A percentile compares a stretch with the other conserved stretches of the same genome.
These are phyloP conservation scores for Macrotyloma uniflorum DNA, from an alignment of 306 rosid genomes.

Conservation along the genomic window DNA sequence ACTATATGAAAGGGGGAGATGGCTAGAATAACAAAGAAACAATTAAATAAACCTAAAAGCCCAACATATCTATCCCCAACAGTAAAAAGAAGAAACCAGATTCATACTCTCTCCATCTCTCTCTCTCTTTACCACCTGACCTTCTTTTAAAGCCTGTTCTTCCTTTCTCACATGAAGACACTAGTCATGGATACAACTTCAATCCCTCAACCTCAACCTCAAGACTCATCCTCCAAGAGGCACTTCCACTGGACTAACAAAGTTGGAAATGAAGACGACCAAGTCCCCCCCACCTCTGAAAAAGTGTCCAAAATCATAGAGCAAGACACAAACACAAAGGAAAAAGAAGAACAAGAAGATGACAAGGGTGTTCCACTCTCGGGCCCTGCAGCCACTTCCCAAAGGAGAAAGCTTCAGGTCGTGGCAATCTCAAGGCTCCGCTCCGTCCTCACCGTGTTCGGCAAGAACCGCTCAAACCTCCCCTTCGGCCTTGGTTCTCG, in stretches of 20 bases:
- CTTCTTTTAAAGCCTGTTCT: slow-evolving; percentile 46
- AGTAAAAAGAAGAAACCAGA: slow-evolving; percentile 48
- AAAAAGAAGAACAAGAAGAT: not conserved
- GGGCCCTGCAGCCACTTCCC: slow-evolving; percentile 29
- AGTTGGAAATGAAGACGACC: slow-evolving; percentile 71
- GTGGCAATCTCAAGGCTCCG: slow-evolving; percentile 76
- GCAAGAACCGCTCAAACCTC: slow-evolving; percentile 65
- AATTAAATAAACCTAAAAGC: slow-evolving; percentile 36
- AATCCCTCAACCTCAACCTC: slow-evolving; percentile 30
- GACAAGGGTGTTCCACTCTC: slow-evolving; percentile 23
- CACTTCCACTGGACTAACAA: slow-evolving; percentile 97
- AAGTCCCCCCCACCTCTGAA: slow-evolving; percentile 48
- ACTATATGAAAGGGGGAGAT: slow-evolving; percentile 40
- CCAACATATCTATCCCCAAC: slow-evolving; percentile 47
- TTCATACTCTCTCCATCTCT: slow-evolving; percentile 25
- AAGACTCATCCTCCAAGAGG: slow-evolving; percentile 81
- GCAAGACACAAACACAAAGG: slow-evolving; percentile 29
- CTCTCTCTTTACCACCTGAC: slow-evolving; percentile 29
- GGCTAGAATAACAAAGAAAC: slow-evolving; percentile 47
- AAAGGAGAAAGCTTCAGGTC: slow-evolving; percentile 67
- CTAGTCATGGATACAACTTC: slow-evolving; percentile 36
- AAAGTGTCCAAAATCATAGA: slow-evolving; percentile 51
- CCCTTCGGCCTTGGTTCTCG: slow-evolving; percentile 69
- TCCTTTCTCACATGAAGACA: slow-evolving; percentile 56
- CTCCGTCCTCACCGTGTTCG: slow-evolving; percentile 72